phyloP scores from a whole-genome alignment of 1,284 basidiomycete species.

The Ustilago lituana region DNA sequence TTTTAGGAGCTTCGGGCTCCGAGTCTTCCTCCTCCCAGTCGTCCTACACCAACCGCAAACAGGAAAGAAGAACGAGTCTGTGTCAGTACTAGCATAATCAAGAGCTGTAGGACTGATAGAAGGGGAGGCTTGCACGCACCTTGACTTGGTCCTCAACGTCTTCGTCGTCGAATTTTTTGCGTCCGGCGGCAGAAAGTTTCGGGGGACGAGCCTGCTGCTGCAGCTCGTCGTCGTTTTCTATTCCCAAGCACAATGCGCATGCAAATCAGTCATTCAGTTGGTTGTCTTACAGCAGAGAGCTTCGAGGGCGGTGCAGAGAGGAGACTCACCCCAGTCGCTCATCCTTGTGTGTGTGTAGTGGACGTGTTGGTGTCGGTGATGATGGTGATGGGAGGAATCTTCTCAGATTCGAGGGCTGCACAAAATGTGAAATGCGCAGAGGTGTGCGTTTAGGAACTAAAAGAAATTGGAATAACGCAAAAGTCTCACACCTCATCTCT shows the following conservation, averaged over 20 bases:
- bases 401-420: too few relatives aligned
- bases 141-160: constrained; percentile 64
- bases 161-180: constrained; percentile 65
- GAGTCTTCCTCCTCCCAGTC: constrained; percentile 66
- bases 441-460: too few relatives aligned
- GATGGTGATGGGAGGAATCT: constrained; percentile 5
- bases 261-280: too few relatives aligned
- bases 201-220: constrained; percentile 28
- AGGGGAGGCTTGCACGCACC: constrained; percentile 18
- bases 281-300: too few relatives aligned
- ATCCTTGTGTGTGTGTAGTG: constrained; percentile 13
- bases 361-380: neutral
- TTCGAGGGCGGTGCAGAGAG: too few relatives aligned
- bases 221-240: constrained; percentile 62
- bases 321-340: constrained; percentile 56
- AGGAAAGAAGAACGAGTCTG: neutral
- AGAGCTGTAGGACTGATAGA: too few relatives aligned
- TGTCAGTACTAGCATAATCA: constrained; percentile 8
- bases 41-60: constrained; percentile 33
- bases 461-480: too few relatives aligned
- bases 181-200: constrained; percentile 31
- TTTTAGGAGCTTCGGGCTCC: constrained; percentile 44
- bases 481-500: too few relatives aligned
- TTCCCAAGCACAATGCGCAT: too few relatives aligned
- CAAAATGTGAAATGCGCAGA: too few relatives aligned